Evolutionary conservation across 176 grass and related monocot genomes (phyloP).

Genomic region (Aegilops tauschii): DNA sequence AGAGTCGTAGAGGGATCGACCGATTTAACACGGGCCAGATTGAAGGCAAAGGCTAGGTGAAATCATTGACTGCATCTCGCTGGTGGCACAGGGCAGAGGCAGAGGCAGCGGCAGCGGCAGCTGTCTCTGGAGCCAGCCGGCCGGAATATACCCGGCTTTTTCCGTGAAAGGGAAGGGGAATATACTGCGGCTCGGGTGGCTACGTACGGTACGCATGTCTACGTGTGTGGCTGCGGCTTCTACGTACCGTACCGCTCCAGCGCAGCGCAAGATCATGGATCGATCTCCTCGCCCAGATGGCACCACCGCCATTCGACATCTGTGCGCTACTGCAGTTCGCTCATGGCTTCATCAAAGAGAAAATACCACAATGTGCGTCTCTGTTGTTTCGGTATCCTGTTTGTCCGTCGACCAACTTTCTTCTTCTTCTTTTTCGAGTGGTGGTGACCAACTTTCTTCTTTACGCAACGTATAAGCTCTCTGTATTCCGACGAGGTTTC

Average conservation of each 20-base stretch:
- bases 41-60: not conserved
- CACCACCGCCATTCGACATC: not conserved
- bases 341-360: not conserved
- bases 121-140: not conserved
- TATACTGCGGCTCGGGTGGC: not conserved
- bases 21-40: not conserved
- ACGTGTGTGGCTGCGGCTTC: not conserved
- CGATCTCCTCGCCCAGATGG: not conserved
- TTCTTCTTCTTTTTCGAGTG: too few species aligned
- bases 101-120: not conserved
- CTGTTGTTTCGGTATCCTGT: too few species aligned
- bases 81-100: not conserved
- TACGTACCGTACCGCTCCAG: not conserved
- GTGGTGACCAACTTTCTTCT: too few species aligned
- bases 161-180: conserved; percentile 4
- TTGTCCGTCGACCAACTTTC: too few species aligned
- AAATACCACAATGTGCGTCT: too few species aligned
- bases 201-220: not conserved
- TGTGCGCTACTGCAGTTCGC: not conserved
- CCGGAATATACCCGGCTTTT: conserved; percentile 37
- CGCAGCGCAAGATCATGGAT: not conserved
- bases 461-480: too few species aligned
- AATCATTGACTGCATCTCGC: not conserved
- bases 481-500: too few species aligned
- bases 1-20: too few species aligned